Percentiles rank a stretch among this genome's conserved stretches.
phyloP scores from a whole-genome alignment of 2,329 filamentous ascomycete species.

The Alternaria atra region DNA sequence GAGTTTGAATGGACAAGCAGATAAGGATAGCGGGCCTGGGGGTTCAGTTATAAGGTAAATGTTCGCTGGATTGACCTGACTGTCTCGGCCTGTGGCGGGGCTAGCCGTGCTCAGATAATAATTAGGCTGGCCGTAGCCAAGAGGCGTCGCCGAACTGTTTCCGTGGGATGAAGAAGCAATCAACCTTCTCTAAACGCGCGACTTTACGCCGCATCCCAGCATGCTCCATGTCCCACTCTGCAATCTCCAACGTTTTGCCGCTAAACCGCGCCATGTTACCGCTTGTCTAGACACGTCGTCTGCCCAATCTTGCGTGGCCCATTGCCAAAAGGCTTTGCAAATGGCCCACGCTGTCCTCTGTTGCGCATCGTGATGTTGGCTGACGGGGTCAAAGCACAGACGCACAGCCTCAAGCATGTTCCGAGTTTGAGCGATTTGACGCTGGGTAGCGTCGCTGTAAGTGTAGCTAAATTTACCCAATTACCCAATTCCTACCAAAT shows the following conservation, averaged over 20 bases:
- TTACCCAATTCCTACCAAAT: constrained; percentile 22
- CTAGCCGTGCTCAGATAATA: constrained; percentile 31
- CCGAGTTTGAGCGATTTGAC: constrained; percentile 48
- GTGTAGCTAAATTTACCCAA: constrained; percentile 42
- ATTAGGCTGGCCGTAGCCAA: constrained; percentile 45
- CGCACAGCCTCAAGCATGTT: constrained; percentile 39
- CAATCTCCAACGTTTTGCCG: constrained; percentile 14
- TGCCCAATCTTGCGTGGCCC: no score
- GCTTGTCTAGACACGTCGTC: background rate
- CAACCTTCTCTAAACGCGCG: constrained; percentile 22
- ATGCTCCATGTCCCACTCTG: constrained; percentile 27
- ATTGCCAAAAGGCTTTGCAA: background rate
- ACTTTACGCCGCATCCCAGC: constrained; percentile 15
- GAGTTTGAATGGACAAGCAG: constrained; percentile 32
- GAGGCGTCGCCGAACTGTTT: constrained; percentile 49
- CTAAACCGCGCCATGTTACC: background rate
- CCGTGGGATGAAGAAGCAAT: constrained; percentile 52
- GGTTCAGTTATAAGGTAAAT: constrained; percentile 40
- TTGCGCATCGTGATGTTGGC: constrained; percentile 11
- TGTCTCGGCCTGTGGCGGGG: constrained; percentile 48
- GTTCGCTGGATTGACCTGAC: constrained; percentile 21
- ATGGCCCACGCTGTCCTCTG: background rate
- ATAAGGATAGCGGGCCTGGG: constrained; percentile 36
- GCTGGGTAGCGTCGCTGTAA: constrained; percentile 44
- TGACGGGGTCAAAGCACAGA: constrained; percentile 18